phyloP scores from a whole-genome alignment of 257 asterid species.

The Coffea eugenioides region DNA sequence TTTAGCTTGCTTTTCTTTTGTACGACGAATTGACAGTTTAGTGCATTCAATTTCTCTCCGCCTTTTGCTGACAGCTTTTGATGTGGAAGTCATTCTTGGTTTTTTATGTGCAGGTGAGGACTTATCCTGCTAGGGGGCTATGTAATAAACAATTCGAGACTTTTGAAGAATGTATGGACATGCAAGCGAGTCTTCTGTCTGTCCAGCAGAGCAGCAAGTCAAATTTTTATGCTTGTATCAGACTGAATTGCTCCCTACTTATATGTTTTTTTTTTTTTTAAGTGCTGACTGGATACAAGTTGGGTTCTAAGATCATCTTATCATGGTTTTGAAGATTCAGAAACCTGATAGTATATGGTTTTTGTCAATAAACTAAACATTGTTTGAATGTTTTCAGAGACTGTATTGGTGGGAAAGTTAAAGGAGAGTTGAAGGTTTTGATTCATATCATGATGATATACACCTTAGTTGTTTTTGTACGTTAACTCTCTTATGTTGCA shows the following conservation, averaged over 20 bases:
- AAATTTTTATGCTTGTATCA: slow-evolving; percentile 8
- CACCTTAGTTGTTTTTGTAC: neutral
- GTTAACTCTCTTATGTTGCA: neutral
- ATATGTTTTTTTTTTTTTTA: neutral
- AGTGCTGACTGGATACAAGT: neutral
- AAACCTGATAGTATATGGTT: neutral
- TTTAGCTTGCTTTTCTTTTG: neutral
- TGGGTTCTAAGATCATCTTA: neutral
- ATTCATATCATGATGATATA: neutral
- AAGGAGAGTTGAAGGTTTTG: neutral
- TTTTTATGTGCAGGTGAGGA: slow-evolving; percentile 1
- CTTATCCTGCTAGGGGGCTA: neutral
- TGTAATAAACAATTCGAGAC: slow-evolving; percentile 11
- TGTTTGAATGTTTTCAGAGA: neutral
- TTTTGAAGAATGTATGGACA: neutral
- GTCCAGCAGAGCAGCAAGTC: slow-evolving; percentile 1
- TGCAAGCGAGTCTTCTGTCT: neutral
- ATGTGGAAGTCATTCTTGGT: neutral
- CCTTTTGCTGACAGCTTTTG: neutral
- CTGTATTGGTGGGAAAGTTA: neutral
- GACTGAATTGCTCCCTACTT: slow-evolving; percentile 5
- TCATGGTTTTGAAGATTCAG: slow-evolving; percentile 3
- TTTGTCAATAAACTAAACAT: slow-evolving; percentile 21
- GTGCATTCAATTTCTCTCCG: neutral
- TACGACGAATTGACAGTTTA: neutral